Conservation (phyloP, 768 basidiomycete species). For the Mycena filopes region DNA sequence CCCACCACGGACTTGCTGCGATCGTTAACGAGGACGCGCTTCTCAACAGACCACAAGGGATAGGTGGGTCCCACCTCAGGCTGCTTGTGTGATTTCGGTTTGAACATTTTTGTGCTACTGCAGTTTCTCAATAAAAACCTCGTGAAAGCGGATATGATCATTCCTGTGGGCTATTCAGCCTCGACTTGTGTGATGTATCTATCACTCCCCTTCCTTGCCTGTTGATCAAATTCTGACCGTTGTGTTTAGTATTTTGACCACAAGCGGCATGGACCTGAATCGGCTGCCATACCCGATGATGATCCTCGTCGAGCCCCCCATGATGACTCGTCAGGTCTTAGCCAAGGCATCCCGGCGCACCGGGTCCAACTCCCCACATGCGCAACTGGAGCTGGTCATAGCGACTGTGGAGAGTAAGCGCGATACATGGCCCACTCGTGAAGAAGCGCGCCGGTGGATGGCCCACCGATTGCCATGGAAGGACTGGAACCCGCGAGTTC, state of each 20-base stretch:
- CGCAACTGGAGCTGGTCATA: no score
- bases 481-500: neutral
- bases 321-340: neutral
- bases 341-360: neutral
- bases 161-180: neutral
- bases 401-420: neutral
- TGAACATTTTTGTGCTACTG: no score
- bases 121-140: neutral
- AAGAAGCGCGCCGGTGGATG: neutral
- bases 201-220: no score
- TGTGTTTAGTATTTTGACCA: neutral
- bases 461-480: neutral
- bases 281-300: neutral
- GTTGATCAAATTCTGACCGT: neutral
- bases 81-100: no score
- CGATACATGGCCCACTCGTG: neutral
- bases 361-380: neutral
- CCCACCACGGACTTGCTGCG: neutral
- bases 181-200: neutral
- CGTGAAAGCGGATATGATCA: neutral
- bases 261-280: neutral
- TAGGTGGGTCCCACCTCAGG: no score
- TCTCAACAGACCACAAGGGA: no score
- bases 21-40: neutral
- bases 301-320: neutral